Percentiles rank a stretch among this genome's conserved stretches.
Evolutionary conservation across 1,284 basidiomycete species (phyloP).

Genomic region (Heimioporus retisporus): DNA sequence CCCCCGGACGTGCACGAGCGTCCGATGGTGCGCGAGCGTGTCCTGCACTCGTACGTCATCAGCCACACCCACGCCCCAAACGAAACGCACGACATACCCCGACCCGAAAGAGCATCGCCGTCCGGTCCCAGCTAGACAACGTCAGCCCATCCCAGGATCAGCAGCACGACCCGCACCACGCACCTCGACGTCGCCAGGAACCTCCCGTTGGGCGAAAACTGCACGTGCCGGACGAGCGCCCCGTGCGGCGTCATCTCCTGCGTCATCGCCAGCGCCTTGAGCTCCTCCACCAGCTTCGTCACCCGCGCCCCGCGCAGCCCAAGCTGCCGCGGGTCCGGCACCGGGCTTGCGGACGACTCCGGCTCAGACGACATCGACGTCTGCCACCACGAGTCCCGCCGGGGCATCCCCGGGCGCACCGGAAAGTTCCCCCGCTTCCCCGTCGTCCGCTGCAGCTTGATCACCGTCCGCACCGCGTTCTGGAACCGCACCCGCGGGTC

Average conservation of each 20-base stretch:
- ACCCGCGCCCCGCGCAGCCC: conserved; percentile 62
- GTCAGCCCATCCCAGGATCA: conserved; percentile 16
- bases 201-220: conserved; percentile 50
- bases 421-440: conserved; percentile 29
- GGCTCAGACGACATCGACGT: conserved; percentile 29
- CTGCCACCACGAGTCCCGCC: conserved; percentile 42
- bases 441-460: conserved; percentile 42
- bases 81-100: conserved; percentile 52
- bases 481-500: conserved; percentile 42
- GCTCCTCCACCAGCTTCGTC: conserved; percentile 62
- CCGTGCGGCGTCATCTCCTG: conserved; percentile 55
- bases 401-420: conserved; percentile 35
- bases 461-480: conserved; percentile 43
- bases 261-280: conserved; percentile 63
- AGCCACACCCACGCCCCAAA: not conserved
- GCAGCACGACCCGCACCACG: not conserved
- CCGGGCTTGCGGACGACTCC: conserved; percentile 42
- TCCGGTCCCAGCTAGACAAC: conserved; percentile 76
- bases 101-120: conserved; percentile 78
- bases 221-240: conserved; percentile 49
- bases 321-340: conserved; percentile 48
- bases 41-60: conserved; percentile 50
- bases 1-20: conserved; percentile 78
- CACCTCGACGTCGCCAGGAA: conserved; percentile 50
- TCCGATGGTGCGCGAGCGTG: conserved; percentile 67